Conservation (phyloP, 2,329 filamentous ascomycete species). For the Westerdykella ornata region DNA sequence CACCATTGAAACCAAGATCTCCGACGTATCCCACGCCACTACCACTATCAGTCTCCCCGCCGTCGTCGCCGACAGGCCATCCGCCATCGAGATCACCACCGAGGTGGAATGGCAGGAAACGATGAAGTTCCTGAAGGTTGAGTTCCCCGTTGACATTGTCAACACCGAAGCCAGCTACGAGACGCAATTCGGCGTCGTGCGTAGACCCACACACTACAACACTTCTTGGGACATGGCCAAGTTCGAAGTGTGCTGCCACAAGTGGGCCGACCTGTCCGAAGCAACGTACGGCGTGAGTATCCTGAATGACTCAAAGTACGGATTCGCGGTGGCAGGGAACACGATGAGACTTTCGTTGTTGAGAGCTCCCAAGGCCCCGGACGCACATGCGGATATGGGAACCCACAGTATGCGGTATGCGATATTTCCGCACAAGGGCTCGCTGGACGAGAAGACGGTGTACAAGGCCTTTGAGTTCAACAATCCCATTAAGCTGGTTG, state of each 20-base stretch:
- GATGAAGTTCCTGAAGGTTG: conserved; percentile 97
- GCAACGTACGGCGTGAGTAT: conserved; percentile 85
- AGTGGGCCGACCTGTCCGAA: conserved; percentile 86
- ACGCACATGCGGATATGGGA: conserved; percentile 92
- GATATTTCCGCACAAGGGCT: conserved; percentile 75
- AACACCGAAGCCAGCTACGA: conserved; percentile 94
- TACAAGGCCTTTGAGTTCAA: conserved; percentile 87
- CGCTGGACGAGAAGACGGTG: conserved; percentile 65
- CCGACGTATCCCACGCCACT: conserved; percentile 75
- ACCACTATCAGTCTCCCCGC: conserved; percentile 77
- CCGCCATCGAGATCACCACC: conserved; percentile 68
- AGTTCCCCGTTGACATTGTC: conserved; percentile 86
- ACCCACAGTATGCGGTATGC: conserved; percentile 81
- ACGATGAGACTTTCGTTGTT: conserved; percentile 84
- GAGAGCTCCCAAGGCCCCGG: conserved; percentile 83
- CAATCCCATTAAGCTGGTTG: conserved; percentile 60
- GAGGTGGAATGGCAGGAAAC: conserved; percentile 96
- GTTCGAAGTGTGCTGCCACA: conserved; percentile 94
- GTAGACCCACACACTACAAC: conserved; percentile 94
- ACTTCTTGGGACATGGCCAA: conserved; percentile 97
- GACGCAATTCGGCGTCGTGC: conserved; percentile 84
- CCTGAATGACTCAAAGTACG: conserved; percentile 92
- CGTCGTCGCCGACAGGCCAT: conserved; percentile 56
- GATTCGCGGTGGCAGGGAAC: conserved; percentile 83
- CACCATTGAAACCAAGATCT: conserved; percentile 78